Base-by-base conservation (phyloP, 2,329 filamentous ascomycete species). In the Pleomassaria siparia region DNA sequence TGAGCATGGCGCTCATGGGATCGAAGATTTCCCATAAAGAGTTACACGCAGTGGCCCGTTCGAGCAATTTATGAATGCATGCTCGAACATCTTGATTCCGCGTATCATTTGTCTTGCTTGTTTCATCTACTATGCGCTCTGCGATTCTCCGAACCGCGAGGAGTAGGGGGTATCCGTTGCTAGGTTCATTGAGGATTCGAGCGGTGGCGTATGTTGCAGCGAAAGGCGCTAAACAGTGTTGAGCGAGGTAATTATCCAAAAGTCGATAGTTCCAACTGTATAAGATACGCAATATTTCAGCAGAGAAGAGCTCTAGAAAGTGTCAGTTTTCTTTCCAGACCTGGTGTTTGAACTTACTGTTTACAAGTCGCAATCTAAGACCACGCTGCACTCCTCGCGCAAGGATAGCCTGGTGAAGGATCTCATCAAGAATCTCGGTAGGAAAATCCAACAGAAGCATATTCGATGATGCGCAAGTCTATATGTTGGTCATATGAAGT, bases 371-470 rank as follows among this genome's bases (percentile, higher is more conserved):
- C 21, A 41, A 28, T 16, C 39, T 20, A 24, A 41, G 39, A 8
- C 21, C 39, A 25, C 39, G 39, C 16, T 41, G 21, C 18, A 41
- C 10, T 9, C 22, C 21, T 29, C 39, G 10, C 10, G 22, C 7
- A 41, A 41, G 22, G 22, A 41, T 29, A 6, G n/a, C 8, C 25
- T 41, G 39, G n/a, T 24, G 13, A 18, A 41, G 10, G 21, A 41
- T 41, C 4, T 41, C 4, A 24, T 41, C 39, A 24, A 29, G 15
- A 8, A 41, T 5, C 25, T 41, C 39, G 11, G 21, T 24, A 24
- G 39, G 39, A 16, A 41, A 28, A 16, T 41, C 39, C 13, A 41
- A 24, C 11, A 41, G 2, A n/a, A 24, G 22, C 39, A 41, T 41
- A 5, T 26, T 28, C 25, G 25, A 26, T 12, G 6, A 7, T 26